phyloP scores from a whole-genome alignment of 306 rosid species.

The Dryas alaskensis region DNA sequence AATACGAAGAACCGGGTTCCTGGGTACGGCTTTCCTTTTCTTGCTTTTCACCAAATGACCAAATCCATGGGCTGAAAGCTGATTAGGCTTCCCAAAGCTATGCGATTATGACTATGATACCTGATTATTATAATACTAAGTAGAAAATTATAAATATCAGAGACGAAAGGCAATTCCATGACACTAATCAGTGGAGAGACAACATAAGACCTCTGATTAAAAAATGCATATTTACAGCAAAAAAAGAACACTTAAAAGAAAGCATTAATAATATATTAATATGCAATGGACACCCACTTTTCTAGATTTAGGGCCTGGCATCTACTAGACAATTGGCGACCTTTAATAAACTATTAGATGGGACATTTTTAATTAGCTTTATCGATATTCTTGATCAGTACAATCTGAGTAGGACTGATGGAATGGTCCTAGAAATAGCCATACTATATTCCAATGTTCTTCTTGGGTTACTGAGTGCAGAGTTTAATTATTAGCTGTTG shows the following conservation, averaged over 20 bases:
- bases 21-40: conserved; percentile 3
- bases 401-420: conserved; percentile 29
- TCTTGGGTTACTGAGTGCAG: conserved; percentile 24
- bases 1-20: conserved; percentile 4
- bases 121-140: not conserved
- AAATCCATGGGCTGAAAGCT: not conserved
- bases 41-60: not conserved
- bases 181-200: conserved; percentile 30
- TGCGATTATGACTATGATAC: conserved; percentile 20
- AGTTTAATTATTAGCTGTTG: conserved; percentile 1
- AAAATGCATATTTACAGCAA: conserved; percentile 14
- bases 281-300: conserved; percentile 29
- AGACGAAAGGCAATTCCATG: conserved; percentile 18
- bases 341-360: conserved; percentile 13
- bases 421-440: not conserved
- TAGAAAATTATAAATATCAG: not conserved
- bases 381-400: conserved; percentile 23
- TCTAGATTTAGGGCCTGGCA: conserved; percentile 19
- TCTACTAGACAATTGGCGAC: conserved; percentile 28
- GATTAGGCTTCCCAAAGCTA: conserved; percentile 11
- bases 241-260: conserved; percentile 19
- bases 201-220: conserved; percentile 9
- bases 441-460: conserved; percentile 10
- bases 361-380: not conserved
- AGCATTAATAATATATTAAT: not conserved